A percentile compares a stretch with the other conserved stretches of the same genome.
Evolutionary conservation across 1,284 basidiomycete species (phyloP).

Genomic region (Trametes hirsuta): DNA sequence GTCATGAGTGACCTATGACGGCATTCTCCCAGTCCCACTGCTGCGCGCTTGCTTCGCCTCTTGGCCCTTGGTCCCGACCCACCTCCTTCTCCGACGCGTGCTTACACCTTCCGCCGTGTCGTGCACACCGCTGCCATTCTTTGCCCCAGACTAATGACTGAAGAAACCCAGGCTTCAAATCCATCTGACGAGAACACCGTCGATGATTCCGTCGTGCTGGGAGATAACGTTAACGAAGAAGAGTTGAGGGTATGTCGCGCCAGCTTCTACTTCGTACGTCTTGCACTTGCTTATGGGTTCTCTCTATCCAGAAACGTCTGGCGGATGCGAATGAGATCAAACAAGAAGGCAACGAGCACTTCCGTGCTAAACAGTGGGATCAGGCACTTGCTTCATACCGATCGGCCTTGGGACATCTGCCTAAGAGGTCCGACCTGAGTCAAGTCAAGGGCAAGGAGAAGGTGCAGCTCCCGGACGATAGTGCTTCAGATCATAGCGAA

Average conservation of each 20-base stretch:
- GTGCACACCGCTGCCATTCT: too few species aligned
- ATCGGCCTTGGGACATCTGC: conserved; percentile 60
- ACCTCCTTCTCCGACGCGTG: background rate
- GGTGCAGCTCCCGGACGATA: conserved; percentile 15
- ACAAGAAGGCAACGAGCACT: conserved; percentile 57
- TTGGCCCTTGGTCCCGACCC: background rate
- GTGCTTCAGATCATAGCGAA: background rate
- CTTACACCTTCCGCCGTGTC: too few species aligned
- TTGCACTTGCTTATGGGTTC: background rate
- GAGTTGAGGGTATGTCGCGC: conserved; percentile 10
- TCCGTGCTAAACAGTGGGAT: conserved; percentile 57
- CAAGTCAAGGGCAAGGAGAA: conserved; percentile 31
- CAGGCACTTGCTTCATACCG: conserved; percentile 69
- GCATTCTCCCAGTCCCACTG: background rate
- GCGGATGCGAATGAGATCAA: conserved; percentile 62
- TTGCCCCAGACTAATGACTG: background rate
- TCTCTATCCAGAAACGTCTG: conserved; percentile 43
- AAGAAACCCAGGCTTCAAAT: background rate
- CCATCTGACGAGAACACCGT: background rate
- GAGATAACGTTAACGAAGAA: background rate
- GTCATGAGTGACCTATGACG: background rate
- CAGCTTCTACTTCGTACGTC: background rate
- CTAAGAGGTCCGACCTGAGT: conserved; percentile 40
- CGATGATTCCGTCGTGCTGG: background rate
- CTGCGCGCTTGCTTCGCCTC: background rate